Evolutionary conservation across 805 yeast genomes (phyloP).

Genomic region (Saturnispora bothae): DNA sequence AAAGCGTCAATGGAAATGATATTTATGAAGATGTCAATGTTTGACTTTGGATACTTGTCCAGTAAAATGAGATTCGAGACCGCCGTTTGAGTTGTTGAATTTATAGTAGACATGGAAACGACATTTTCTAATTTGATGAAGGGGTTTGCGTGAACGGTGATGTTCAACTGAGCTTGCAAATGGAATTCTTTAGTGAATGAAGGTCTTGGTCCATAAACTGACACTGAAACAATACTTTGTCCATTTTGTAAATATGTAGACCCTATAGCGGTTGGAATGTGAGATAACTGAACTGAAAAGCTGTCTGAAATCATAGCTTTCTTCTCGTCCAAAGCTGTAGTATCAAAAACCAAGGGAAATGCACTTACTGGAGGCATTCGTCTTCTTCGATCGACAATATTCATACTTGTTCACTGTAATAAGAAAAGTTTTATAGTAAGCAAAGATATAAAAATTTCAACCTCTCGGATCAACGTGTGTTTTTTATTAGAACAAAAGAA

Average conservation of each 20-base stretch:
- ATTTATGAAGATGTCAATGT: conserved; percentile 68
- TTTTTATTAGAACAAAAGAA: no score
- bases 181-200: conserved; percentile 26
- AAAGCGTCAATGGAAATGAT: conserved; percentile 40
- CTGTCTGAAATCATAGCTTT: neutral
- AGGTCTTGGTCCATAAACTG: conserved; percentile 87
- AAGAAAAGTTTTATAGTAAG: neutral
- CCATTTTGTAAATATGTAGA: conserved; percentile 70
- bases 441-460: neutral
- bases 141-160: conserved; percentile 14
- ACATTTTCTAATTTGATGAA: conserved; percentile 19
- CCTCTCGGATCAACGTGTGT: neutral
- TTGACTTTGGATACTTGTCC: conserved; percentile 79
- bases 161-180: conserved; percentile 25
- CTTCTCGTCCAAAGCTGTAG: conserved; percentile 12
- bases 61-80: conserved; percentile 38
- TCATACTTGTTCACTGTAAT: conserved; percentile 20
- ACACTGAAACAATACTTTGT: conserved; percentile 49
- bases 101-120: conserved; percentile 22
- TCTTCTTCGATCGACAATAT: conserved; percentile 64
- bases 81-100: conserved; percentile 30
- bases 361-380: conserved; percentile 74
- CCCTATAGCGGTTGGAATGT: conserved; percentile 56
- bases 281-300: conserved; percentile 48
- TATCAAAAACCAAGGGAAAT: conserved; percentile 35